Evolutionary conservation across 2,329 filamentous ascomycete genomes (phyloP), one percentile per base, ranked within the genome.

Genomic region (Dothidotthia symphoricarpi): DNA sequence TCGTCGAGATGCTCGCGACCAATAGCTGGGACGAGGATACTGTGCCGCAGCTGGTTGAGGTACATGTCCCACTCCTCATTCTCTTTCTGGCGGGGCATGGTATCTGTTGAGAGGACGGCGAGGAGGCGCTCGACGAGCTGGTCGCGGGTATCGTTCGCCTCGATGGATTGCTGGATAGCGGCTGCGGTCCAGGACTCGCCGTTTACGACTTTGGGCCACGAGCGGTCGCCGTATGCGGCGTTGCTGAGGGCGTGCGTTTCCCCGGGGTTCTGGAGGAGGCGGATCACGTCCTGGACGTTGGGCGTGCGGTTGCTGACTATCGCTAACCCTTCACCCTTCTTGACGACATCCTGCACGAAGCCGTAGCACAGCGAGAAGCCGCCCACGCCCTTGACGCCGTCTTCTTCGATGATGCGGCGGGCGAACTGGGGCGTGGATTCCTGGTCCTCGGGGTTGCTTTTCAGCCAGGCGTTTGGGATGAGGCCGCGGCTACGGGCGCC

Each of bases 291-390:
- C 2, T 75, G 66, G 10, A 73, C 67, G 25, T 74, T 66, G 3
- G 73, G 69, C 2, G 77, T 81, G 1, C 81, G 75, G 52, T 84
- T 84, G 12, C 78, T 82, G n/a, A 84, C 69, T 27, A 83, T 72
- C 0, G 75, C 76, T 22, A 84, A 60, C 0, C 71, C 71, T 9
- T 36, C 39, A 10, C 35, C 36, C 33, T 53, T 58, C 5, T 5
- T 22, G 25, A 59, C 57, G 12, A 64, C 60, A 44, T 77, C 71
- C 19, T 72, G 69, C 16, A 81, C 58, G 35, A 72, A 66, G 0
- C 81, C 81, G 57, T 80, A 83, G 2, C 80, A 70, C 6, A 84
- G 64, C 44, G 77, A 82, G 58, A 83, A 83, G 1, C 81, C 81
- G 1, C 81, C 81, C 0, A 82, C 78, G 42, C 78, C 74, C 43